Conservation (phyloP, 176 grass and related monocot genomes). For the Rhipidocladum racemiflorum region DNA sequence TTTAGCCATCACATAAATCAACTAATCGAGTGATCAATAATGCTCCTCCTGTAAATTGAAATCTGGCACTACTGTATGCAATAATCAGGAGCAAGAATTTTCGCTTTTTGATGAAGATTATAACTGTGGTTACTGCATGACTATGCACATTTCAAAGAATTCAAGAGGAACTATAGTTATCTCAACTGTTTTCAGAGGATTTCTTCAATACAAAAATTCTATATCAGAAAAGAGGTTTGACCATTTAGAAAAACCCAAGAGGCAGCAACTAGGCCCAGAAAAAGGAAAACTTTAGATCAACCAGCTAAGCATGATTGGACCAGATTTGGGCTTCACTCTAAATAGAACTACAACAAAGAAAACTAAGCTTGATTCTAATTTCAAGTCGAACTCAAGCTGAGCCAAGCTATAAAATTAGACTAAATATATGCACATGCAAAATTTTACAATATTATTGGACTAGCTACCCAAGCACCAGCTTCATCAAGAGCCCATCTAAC, state of each 20-base stretch:
- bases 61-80: neutral
- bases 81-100: neutral
- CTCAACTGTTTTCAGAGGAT: neutral
- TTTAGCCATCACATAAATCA: neutral
- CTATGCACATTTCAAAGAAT: neutral
- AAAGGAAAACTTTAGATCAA: neutral
- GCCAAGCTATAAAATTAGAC: neutral
- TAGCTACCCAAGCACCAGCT: neutral
- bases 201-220: neutral
- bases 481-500: neutral
- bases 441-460: neutral
- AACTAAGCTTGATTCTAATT: constrained; percentile 6
- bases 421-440: neutral
- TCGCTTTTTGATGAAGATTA: neutral
- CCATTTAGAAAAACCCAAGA: neutral
- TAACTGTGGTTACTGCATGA: neutral
- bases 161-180: neutral
- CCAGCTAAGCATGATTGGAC: neutral
- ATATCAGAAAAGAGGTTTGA: neutral
- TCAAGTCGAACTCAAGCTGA: neutral
- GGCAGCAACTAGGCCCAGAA: neutral
- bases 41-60: neutral
- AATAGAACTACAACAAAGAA: neutral
- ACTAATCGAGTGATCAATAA: neutral
- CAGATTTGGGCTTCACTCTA: neutral